Percentiles rank a stretch among this genome's conserved stretches.
Conservation (phyloP, 164 flowering plant species). For the Sedum album region DNA sequence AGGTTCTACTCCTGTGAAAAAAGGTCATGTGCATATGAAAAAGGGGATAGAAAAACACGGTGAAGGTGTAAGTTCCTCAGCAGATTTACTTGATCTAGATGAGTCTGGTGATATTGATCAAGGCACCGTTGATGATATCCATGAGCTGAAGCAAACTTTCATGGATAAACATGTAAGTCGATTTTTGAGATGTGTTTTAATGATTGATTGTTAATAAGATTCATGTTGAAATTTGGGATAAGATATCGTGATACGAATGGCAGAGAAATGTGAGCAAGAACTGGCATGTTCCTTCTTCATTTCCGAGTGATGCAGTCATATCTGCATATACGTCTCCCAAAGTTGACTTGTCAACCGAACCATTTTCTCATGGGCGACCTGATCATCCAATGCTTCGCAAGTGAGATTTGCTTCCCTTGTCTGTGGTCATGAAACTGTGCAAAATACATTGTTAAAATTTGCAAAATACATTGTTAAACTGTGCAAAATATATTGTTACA, state of each 20-base stretch:
- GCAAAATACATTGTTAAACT: not conserved
- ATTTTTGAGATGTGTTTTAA: not conserved
- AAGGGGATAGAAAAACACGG: conserved; percentile 31
- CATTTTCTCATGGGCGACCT: conserved; percentile 89
- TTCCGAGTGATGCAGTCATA: conserved; percentile 77
- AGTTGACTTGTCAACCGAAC: conserved; percentile 87
- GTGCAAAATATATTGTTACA: not conserved
- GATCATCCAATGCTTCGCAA: conserved; percentile 79
- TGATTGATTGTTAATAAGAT: not conserved
- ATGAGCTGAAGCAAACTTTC: conserved; percentile 42
- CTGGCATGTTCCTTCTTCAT: conserved; percentile 87
- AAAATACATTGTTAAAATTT: too few species aligned
- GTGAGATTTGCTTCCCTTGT: conserved; percentile 28
- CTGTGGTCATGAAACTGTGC: too few species aligned
- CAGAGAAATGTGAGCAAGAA: conserved; percentile 99
- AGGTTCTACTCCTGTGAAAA: conserved; percentile 28
- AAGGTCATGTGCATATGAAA: conserved; percentile 31
- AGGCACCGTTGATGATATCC: conserved; percentile 20
- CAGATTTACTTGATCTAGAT: conserved; percentile 14
- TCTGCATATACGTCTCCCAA: conserved; percentile 73
- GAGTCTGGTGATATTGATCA: conserved; percentile 18
- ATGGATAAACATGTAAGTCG: conserved; percentile 85
- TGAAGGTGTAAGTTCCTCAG: conserved; percentile 11
- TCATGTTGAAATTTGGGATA: not conserved
- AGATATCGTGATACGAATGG: not conserved